A percentile compares a stretch with the other conserved stretches of the same genome.
phyloP scores from a whole-genome alignment of 140 eudicot genomes.

The Cichorium intybus region DNA sequence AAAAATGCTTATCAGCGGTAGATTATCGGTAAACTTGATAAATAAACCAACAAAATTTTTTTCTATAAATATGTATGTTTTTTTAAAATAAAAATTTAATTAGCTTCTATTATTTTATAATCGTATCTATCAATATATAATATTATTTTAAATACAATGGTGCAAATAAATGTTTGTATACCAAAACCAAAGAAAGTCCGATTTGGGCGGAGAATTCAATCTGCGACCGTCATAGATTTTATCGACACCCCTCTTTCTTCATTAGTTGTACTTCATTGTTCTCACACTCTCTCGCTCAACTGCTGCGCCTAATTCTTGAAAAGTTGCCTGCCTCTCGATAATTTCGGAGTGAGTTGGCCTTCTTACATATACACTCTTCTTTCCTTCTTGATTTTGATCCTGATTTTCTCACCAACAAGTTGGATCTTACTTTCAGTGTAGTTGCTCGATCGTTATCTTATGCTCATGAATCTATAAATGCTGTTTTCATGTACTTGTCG shows the following conservation, averaged over 20 bases:
- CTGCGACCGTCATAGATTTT: conserved; percentile 46
- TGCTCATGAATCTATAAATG: conserved; percentile 8
- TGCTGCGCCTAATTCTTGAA: conserved; percentile 34
- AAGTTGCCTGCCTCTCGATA: conserved; percentile 1
- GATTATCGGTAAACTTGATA: too few relatives aligned
- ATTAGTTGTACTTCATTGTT: conserved; percentile 20
- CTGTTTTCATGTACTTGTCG: not conserved
- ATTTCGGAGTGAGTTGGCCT: conserved; percentile 12
- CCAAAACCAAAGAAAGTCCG: conserved; percentile 9
- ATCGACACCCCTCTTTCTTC: conserved; percentile 43
- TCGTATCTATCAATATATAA: not conserved
- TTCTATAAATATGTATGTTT: too few relatives aligned
- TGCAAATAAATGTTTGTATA: not conserved
- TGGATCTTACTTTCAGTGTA: conserved; percentile 19
- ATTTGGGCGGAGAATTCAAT: conserved; percentile 59
- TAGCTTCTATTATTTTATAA: too few relatives aligned
- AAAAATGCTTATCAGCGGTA: too few relatives aligned
- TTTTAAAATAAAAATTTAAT: too few relatives aligned
- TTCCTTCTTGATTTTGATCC: conserved; percentile 14
- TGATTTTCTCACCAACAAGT: conserved; percentile 14
- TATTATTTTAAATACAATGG: not conserved
- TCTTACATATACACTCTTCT: not conserved
- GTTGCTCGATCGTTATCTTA: conserved; percentile 9
- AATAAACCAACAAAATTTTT: too few relatives aligned
- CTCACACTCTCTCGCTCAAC: conserved; percentile 27